Evolutionary conservation across 2,329 filamentous ascomycete genomes (phyloP).

Genomic region (Arthrobotrys musiformis): DNA sequence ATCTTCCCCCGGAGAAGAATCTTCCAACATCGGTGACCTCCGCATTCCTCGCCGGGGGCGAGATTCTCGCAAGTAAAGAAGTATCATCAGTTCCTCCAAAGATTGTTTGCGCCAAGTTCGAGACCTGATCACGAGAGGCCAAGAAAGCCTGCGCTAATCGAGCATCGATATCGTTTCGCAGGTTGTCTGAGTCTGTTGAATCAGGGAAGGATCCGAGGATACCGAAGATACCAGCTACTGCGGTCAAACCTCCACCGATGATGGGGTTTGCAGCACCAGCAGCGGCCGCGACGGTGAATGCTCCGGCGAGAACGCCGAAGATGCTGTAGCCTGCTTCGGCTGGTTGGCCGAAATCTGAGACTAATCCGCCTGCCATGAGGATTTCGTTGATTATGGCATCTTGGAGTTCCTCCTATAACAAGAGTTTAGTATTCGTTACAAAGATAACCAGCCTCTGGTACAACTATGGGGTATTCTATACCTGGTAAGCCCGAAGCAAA

Average conservation of each 20-base stretch:
- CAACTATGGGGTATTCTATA: background rate
- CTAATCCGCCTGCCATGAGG: constrained; percentile 6
- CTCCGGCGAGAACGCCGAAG: constrained; percentile 25
- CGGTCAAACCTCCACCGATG: constrained; percentile 16
- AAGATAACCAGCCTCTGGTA: background rate
- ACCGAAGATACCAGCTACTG: constrained; percentile 12
- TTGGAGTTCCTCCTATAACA: constrained; percentile 30
- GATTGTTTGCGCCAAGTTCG: background rate
- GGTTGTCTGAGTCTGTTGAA: constrained; percentile 1
- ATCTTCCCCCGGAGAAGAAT: constrained; percentile 36
- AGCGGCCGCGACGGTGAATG: constrained; percentile 21
- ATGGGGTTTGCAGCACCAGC: constrained; percentile 5
- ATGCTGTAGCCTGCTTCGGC: constrained; percentile 13
- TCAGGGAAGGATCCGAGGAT: constrained; percentile 16
- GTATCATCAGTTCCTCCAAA: constrained; percentile 25
- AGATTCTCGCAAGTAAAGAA: constrained; percentile 12
- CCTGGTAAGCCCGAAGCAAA: constrained; percentile 18
- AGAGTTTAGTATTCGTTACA: background rate
- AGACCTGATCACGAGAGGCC: constrained; percentile 18
- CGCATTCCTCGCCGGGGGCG: background rate
- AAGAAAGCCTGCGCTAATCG: constrained; percentile 25
- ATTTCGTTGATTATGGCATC: constrained; percentile 30
- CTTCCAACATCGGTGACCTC: constrained; percentile 29
- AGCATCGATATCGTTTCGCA: constrained; percentile 29
- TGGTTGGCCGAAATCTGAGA: constrained; percentile 26